A percentile compares a stretch with the other conserved stretches of the same genome.
These are phyloP conservation scores for Aureobasidium sp. DNA, from an alignment of 2,329 filamentous ascomycete genomes.

Conservation along the genomic window DNA sequence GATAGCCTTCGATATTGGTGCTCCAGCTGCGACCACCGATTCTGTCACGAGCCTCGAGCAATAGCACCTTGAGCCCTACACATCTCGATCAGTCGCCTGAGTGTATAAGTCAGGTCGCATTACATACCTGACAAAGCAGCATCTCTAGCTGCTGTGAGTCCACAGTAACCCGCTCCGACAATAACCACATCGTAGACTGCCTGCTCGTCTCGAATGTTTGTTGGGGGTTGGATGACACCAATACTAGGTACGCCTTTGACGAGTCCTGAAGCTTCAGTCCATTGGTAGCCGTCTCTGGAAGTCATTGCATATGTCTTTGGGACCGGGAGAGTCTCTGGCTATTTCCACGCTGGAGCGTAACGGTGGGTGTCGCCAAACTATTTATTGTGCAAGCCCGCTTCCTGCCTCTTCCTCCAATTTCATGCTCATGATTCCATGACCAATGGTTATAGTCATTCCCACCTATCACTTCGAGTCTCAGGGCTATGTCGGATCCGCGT, in stretches of 20 bases:
- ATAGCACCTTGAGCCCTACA: constrained; percentile 34
- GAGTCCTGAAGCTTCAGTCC: constrained; percentile 4
- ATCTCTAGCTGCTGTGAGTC: constrained; percentile 29
- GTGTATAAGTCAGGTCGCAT: neutral
- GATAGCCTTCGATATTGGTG: constrained; percentile 38
- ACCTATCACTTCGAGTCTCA: neutral
- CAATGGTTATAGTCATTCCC: neutral
- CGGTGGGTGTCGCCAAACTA: neutral
- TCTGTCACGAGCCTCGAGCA: constrained; percentile 43
- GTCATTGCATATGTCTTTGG: neutral
- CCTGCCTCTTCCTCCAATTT: neutral
- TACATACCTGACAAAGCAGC: constrained; percentile 17
- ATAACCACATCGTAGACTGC: constrained; percentile 31
- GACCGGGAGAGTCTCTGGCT: neutral
- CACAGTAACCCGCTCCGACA: constrained; percentile 36
- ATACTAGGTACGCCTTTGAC: constrained; percentile 5
- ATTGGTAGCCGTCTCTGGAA: constrained; percentile 10
- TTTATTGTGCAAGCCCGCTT: neutral
- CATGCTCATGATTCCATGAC: neutral
- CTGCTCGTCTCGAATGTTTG: neutral
- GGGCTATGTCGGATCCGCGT: too few relatives aligned
- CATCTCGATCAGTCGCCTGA: neutral
- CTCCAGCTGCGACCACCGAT: constrained; percentile 45
- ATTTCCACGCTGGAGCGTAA: neutral
- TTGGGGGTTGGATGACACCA: constrained; percentile 3